phyloP scores from a whole-genome alignment of 129 eudicot species.

The Arctium lappa region DNA sequence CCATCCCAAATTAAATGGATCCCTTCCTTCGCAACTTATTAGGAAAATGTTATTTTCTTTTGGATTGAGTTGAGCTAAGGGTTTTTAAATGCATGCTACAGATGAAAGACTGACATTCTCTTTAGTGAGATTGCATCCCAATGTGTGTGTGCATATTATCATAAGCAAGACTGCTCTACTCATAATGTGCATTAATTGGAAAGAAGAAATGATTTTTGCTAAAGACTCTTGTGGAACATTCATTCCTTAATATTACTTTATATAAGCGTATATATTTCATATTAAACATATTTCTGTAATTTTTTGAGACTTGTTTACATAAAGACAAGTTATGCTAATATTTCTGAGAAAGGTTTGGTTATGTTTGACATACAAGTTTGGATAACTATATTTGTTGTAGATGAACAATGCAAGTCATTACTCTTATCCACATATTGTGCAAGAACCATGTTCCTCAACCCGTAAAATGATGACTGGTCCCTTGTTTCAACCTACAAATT shows the following conservation, averaged over 20 bases:
- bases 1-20: background rate
- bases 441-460: conserved; percentile 35
- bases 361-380: conserved; percentile 6
- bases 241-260: background rate
- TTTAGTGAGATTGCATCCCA: background rate
- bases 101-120: background rate
- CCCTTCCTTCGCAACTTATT: background rate
- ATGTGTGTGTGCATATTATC: background rate
- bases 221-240: background rate
- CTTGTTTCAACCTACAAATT: conserved; percentile 27
- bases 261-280: background rate
- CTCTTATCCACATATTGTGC: conserved; percentile 29
- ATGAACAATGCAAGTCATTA: conserved; percentile 34
- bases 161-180: background rate
- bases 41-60: background rate
- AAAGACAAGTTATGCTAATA: background rate
- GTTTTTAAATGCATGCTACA: background rate
- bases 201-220: background rate
- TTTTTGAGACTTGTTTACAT: background rate
- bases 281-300: background rate
- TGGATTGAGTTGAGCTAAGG: background rate
- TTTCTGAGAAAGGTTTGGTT: background rate
- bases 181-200: background rate
- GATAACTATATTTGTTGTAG: conserved; percentile 22
- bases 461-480: conserved; percentile 31